Evolutionary conservation across 2,329 filamentous ascomycete genomes (phyloP), one percentile per base, ranked within the genome.

Genomic region (Exophiala oligosperma): DNA sequence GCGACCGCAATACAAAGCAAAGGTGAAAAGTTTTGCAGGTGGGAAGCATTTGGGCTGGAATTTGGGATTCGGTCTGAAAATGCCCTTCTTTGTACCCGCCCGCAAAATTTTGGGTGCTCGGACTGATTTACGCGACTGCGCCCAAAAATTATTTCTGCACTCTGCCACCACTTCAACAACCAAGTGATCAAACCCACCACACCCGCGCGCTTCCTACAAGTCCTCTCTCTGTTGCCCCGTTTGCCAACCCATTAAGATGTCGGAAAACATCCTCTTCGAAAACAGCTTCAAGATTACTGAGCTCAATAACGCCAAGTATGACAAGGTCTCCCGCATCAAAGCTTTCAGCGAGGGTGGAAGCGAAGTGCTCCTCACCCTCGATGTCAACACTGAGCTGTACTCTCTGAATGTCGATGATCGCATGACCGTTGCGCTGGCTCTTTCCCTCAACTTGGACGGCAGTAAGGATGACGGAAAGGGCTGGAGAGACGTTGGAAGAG

Each of bases 351-450:
- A 66, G 66, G 91, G 57, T n/a, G 52, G 96, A 76, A 84, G 83
- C 67, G 81, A 85, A 64, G 90, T 89, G 29, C 82, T 85, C 64
- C 87, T 97, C 79, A 87, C 85, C 4, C 89, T 99, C 60, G 94
- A 99, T 77, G 86, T 97, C 76, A 97, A 97, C 80, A 89, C 85
- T 57, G 93, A 99, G 77, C 84, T 99, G 6, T 97, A 94, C 76
- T 90, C 90, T 1, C 85, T 90, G 68, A 73, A 79, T 40, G 78
- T 85, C 7, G 89, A 89, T 71, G 92, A 96, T 67, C 88, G 82
- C 12, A 75, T 99, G 58, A 88, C 90, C 64, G 80, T 97, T 64
- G 86, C 93, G 9, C 80, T 99, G 55, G 91, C 93, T 14, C 92
- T 88, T 4, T 94, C 91, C 17, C 81, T 99, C 56, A 86, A 89